Base-by-base conservation (phyloP, 805 yeast species). In the Kodamaea kaohsiungensis region DNA sequence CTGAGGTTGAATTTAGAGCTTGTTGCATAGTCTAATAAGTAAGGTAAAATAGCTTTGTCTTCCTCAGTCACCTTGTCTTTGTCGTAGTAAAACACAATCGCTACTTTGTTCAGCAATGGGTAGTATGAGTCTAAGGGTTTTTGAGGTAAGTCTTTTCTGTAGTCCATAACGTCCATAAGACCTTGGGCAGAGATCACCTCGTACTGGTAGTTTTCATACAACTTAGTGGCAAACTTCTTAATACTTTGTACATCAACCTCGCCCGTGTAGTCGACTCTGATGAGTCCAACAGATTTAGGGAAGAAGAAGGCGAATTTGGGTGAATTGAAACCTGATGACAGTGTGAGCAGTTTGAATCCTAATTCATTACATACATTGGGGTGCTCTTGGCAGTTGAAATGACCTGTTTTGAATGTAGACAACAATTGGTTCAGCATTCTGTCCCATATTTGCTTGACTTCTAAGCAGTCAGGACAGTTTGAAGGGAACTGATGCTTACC, bases 31-130 rank as follows among this genome's bases (percentile, higher is more conserved):
- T 86, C 88, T 43, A 86, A 66, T 43, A 89, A 60, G 59, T 85
- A 80, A 5, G 86, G 84, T 54, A 89, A 70, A 4, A 87, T 67
- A 27, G 80, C 80, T 58, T 78, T 79, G 67, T 89, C 95, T 64
- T 89, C 95, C 1, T 75, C 76, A 0, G 83, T 75, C 4, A 72
- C 71, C 0, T 82, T 72, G 16, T 78, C 76, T n/a, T 69, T 68
- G 54, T 84, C 86, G 62, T 77, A 82, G 47, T 75, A 70, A 58
- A 79, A 85, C 3, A 87, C 77, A 57, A 86, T 80, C 0, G 84
- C 75, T 2, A 85, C 70, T 55, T 68, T 69, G 60, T 70, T 69
- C 39, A 76, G 56, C 53, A 74, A 62, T 66, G 62, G 86, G 70
- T 76, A 65, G 58, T 62, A 64, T 27, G 57, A 54, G 22, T 72